phyloP scores from a whole-genome alignment of 257 asterid species.

The Jaltomata sinuosa region DNA sequence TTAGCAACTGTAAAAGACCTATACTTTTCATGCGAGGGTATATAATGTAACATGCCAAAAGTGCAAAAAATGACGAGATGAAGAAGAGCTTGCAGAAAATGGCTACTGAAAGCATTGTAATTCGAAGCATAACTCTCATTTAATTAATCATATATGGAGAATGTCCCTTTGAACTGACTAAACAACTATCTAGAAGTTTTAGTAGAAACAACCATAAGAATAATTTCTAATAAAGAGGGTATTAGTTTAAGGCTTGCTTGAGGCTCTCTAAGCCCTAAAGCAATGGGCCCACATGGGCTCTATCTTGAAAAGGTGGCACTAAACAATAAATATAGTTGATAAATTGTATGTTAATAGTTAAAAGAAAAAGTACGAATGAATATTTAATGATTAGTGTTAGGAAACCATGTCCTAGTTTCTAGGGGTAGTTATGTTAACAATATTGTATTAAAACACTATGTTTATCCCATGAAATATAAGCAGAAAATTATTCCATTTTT shows the following conservation, averaged over 20 bases:
- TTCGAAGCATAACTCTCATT: neutral
- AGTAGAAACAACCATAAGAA: neutral
- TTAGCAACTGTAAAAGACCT: neutral
- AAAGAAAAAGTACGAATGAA: neutral
- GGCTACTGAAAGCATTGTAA: neutral
- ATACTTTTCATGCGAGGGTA: neutral
- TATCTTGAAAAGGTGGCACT: neutral
- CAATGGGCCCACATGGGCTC: neutral
- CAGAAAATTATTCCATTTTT: too few relatives aligned
- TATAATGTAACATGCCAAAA: neutral
- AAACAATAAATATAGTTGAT: neutral
- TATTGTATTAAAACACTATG: too few relatives aligned
- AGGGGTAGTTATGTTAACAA: too few relatives aligned
- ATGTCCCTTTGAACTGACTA: neutral
- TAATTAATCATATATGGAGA: neutral
- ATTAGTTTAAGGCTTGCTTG: neutral
- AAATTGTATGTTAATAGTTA: neutral
- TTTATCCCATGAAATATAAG: too few relatives aligned
- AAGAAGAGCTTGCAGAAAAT: neutral
- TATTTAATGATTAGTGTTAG: neutral
- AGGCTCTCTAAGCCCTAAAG: neutral
- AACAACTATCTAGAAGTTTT: neutral
- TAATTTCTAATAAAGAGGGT: neutral
- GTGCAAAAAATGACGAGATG: neutral
- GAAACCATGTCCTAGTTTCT: too few relatives aligned